A percentile compares a stretch with the other conserved stretches of the same genome.
phyloP scores from a whole-genome alignment of 2,329 filamentous ascomycete species.

The Trichothecium roseum region DNA sequence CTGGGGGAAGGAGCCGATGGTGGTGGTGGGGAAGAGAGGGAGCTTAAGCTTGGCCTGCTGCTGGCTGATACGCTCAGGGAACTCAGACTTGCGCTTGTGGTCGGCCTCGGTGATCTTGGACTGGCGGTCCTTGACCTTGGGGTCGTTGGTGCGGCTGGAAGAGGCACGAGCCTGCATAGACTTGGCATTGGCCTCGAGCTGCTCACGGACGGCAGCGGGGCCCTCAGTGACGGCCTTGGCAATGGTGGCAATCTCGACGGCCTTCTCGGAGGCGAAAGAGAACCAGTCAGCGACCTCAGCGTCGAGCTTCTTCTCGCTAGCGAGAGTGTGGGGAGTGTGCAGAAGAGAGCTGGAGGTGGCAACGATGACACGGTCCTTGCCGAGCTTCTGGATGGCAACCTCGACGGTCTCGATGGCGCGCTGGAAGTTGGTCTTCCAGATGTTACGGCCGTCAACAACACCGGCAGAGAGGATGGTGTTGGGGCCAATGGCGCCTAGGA shows the following conservation, averaged over 20 bases:
- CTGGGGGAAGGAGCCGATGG: slow-evolving; percentile 98
- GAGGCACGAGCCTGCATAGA: slow-evolving; percentile 83
- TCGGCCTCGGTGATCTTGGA: slow-evolving; percentile 70
- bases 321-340: slow-evolving; percentile 95
- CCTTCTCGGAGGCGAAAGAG: slow-evolving; percentile 95
- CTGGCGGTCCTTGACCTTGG: slow-evolving; percentile 94
- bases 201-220: slow-evolving; percentile 71
- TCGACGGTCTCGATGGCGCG: slow-evolving; percentile 85
- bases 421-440: slow-evolving; percentile 99
- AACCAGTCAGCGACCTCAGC: slow-evolving; percentile 95
- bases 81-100: slow-evolving; percentile 89
- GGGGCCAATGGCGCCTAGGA: slow-evolving; percentile 71
- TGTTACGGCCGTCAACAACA: slow-evolving; percentile 98
- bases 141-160: slow-evolving; percentile 93
- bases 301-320: slow-evolving; percentile 97
- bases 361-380: slow-evolving; percentile 94
- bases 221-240: slow-evolving; percentile 96
- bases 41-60: slow-evolving; percentile 91
- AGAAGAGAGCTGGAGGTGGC: slow-evolving; percentile 96
- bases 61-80: slow-evolving; percentile 72
- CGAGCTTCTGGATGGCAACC: slow-evolving; percentile 83
- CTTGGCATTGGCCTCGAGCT: slow-evolving; percentile 95
- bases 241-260: slow-evolving; percentile 78
- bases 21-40: slow-evolving; percentile 96
- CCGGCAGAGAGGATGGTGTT: slow-evolving; percentile 88